Evolutionary conservation across 2,329 filamentous ascomycete genomes (phyloP), one percentile per base, ranked within the genome.

Genomic region (Xylaria sp.): DNA sequence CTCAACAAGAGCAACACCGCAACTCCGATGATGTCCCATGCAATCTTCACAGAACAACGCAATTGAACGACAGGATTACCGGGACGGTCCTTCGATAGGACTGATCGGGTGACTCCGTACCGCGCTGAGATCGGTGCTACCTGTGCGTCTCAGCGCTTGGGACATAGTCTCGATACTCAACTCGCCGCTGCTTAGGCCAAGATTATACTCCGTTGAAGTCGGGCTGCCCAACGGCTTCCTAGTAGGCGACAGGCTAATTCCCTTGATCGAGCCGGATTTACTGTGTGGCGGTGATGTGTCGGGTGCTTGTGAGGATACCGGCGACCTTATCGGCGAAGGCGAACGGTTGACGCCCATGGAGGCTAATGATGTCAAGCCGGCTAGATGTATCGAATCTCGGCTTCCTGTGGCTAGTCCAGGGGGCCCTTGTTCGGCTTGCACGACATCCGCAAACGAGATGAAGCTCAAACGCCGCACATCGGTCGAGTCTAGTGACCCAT

Each of bases 361-460:
- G 13, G 85, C 78, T 71, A 92, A 78, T 54, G 89, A 89, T 8
- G 90, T 90, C 23, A 92, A 82, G 13, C 91, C 91, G 60, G 89
- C 87, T 68, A 91, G 82, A 78, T 94, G 90, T 66, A 92, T 85
- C 64, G 90, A 91, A 69, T 95, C 92, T 72, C 91, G 85, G 73
- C 86, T 90, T 56, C 87, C 85, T 46, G 81, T 78, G 62, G 78
- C 80, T 48, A 79, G 81, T 20, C 84, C 83, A 41, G 84, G 83
- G 67, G 90, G 87, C 36, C 88, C 89, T 75, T 95, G 92, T 79
- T 96, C 93, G 41, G 91, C 88, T 78, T 97, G 94, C 49, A 98
- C 94, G 10, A 98, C 94, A 76, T 98, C 95, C 70, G 95, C 94
- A 80, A 98, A 98, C 8, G 94, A 97, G 78, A 98, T 97, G 82